A percentile compares a stretch with the other conserved stretches of the same genome.
These are phyloP conservation scores for Russula lepida DNA, from an alignment of 768 basidiomycete genomes.

Conservation along the genomic window DNA sequence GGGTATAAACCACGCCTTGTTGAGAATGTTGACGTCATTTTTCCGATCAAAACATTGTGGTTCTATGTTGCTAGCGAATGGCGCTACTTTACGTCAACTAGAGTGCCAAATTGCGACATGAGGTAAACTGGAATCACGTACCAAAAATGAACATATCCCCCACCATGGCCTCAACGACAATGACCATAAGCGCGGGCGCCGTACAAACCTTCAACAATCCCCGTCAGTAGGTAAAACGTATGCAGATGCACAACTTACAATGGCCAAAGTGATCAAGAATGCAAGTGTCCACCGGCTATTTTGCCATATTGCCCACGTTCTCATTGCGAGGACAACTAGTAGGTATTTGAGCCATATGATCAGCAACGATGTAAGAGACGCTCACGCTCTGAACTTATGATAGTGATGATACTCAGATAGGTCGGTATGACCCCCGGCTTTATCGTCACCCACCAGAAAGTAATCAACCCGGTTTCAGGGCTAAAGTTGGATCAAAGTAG, in stretches of 20 bases:
- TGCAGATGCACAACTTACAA: neutral
- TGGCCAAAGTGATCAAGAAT: neutral
- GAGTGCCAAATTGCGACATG: neutral
- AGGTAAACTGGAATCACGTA: neutral
- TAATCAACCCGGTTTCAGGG: neutral
- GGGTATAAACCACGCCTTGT: neutral
- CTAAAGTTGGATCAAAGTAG: no score
- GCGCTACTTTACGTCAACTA: neutral
- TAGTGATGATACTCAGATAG: neutral
- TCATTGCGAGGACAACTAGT: constrained; percentile 24
- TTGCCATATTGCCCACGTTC: constrained; percentile 27
- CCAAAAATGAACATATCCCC: neutral
- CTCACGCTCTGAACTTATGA: constrained; percentile 9
- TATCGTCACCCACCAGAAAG: neutral
- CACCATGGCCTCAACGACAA: neutral
- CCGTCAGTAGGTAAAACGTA: neutral
- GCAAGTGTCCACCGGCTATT: constrained; percentile 16
- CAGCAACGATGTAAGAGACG: neutral
- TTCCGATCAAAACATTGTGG: neutral
- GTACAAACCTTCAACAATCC: neutral
- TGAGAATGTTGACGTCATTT: neutral
- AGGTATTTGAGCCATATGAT: neutral
- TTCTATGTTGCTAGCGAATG: neutral
- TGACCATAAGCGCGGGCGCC: neutral
- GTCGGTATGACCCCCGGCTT: neutral